These are phyloP conservation scores for Lasiosphaeria miniovina DNA, from an alignment of 495 filamentous ascomycete species.

Conservation along the genomic window DNA sequence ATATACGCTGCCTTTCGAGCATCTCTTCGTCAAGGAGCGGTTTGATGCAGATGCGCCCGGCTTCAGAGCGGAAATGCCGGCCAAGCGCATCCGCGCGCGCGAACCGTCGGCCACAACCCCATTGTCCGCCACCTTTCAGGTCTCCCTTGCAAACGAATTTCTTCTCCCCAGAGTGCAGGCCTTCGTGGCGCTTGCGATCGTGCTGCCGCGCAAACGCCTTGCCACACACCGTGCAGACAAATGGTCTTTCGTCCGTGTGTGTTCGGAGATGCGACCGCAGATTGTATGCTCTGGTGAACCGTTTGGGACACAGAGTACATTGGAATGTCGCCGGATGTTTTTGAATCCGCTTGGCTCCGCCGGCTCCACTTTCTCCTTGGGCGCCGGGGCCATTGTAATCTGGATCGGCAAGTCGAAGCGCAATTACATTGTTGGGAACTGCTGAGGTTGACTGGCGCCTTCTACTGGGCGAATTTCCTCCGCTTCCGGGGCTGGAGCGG, in stretches of 20 bases:
- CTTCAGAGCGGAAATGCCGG: constrained; percentile 95
- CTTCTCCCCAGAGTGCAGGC: constrained; percentile 88
- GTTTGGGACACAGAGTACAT: constrained; percentile 79
- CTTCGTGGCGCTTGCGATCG: constrained; percentile 88
- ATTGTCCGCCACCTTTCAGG: constrained; percentile 73
- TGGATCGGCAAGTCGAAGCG: constrained; percentile 86
- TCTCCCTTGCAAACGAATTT: constrained; percentile 95
- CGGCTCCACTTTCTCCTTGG: constrained; percentile 45
- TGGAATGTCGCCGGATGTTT: constrained; percentile 95
- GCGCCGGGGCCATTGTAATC: constrained; percentile 59
- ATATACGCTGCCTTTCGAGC: constrained; percentile 64
- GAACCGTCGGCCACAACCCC: constrained; percentile 93
- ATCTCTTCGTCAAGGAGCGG: constrained; percentile 89
- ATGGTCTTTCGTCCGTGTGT: constrained; percentile 88
- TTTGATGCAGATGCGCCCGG: constrained; percentile 93
- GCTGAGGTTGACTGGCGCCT: constrained; percentile 87
- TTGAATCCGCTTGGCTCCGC: constrained; percentile 70
- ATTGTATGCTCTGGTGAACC: constrained; percentile 87
- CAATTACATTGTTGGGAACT: constrained; percentile 85
- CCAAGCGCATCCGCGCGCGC: constrained; percentile 93
- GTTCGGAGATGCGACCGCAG: constrained; percentile 88
- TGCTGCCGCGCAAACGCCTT: constrained; percentile 97
- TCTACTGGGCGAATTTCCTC: constrained; percentile 57
- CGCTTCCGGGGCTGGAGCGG: constrained; percentile 41
- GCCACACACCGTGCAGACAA: constrained; percentile 92